Base-by-base conservation (phyloP, 2,329 filamentous ascomycete species). In the Monosporascus sp. region DNA sequence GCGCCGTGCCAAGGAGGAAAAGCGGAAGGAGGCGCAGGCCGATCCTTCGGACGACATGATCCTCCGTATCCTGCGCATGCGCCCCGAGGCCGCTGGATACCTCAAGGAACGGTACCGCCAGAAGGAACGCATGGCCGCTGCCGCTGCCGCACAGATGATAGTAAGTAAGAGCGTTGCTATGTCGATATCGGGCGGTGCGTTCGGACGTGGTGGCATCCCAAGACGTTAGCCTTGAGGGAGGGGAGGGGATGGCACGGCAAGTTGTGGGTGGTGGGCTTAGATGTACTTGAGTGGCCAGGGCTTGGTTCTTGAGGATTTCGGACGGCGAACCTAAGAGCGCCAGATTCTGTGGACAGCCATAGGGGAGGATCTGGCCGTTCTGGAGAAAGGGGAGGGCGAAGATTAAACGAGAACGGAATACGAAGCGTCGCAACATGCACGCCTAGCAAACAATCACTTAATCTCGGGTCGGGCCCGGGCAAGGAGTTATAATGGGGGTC, bases 1-100 rank as follows among this genome's bases (percentile, higher is more conserved):
- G 91, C 87, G 85, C 62, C 90, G 93, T 67, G 91, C 89, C 41
- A 97, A 97, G 72, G 91, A 96, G 69, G 93, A 96, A 72, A 97
- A 96, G 75, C 81, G 94, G 58, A 91, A 92, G 63, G 93, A 97
- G 68, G 90, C 91, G 1, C 94, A 99, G 68, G 93, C 94, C 1
- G 94, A 97, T 68, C 93, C 94, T 2, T 96, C 88, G 68, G 94
- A 99, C 70, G 94, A 99, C 68, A 97, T 97, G 89, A 97, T 99
- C 60, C 72, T 99, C 63, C 82, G 94, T 20, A 99, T 99, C 59
- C 72, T 99, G 60, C 82, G 94, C 49, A 99, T 99, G 94, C 80
- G 94, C 51, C 90, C 91, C 2, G 94, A 97, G 73, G 94, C 94
- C 3, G 81, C 85, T 48, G 76, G 82, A 37, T 99, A 99, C 71